Evolutionary conservation across 495 filamentous ascomycete genomes (phyloP), one percentile per base, ranked within the genome.

Genomic region (Aspergillus hancockii): DNA sequence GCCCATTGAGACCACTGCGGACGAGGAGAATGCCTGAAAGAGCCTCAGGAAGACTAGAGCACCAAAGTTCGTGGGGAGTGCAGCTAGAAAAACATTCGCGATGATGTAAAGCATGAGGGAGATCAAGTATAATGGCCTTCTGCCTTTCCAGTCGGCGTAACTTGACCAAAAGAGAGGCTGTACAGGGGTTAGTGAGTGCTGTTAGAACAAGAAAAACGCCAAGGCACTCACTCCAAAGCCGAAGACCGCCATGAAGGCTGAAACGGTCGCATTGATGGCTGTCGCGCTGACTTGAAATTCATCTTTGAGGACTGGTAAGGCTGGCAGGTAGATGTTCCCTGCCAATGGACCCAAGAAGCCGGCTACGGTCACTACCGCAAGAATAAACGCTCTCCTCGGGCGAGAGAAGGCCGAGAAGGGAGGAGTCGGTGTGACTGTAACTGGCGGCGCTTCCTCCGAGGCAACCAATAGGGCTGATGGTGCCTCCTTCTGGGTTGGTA

Each of bases 221-320:
- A 14, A n/a, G 16, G 16, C 3, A 58, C 53, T 54, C 47, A 69
- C 61, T 40, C 61, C 59, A 56, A 72, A 50, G 16, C 66, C 69
- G 43, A 72, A 71, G 12, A 72, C 60, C n/a, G 52, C 68, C 66
- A 66, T 67, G 45, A 67, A 72, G 0, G 69, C 69, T 8, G 65
- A 62, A 3, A 72, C 65, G 3, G 69, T 72, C n/a, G 62, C 67
- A 59, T 72, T 72, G 49, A 72, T 67, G 18, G 54, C 65, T 28
- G 63, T 63, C 2, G 49, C 54, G 16, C 54, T 55, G 7, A 60
- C 58, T 16, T 63, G 31, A 38, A 70, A 72, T 19, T 62, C 60
- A 31, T 56, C 31, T 51, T 60, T 16, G 30, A 70, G 59, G 10
- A 67, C 52, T n/a, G 59, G 49, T 10, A 72, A 57, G 14, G 63